Base-by-base conservation (phyloP, 1,139 yeast genomes). In the Saccharomyces hybrid region DNA sequence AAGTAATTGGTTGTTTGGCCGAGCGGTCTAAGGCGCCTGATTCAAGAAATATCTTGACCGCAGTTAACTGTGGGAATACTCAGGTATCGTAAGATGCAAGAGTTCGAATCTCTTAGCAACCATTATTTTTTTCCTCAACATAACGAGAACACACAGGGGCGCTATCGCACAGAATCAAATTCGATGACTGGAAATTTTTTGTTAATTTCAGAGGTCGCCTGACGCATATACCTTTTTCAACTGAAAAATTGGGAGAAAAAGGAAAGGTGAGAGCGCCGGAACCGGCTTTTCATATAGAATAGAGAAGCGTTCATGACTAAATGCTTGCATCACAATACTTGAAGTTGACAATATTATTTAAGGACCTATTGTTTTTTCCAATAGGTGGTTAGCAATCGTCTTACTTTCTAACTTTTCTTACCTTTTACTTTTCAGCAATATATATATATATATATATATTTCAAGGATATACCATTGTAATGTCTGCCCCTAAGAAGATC, bases 401-500 rank as follows among this genome's bases (percentile, higher is more conserved):
- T 3, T 9, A 16, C 2, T 8, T 8, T 38, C 44, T 38, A 16
- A 8, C 4, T 8, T 16, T 16, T 38, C 38, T 32, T 32, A 8
- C 38, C n/a, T 32, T 32, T n/a, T 32, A 7, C 8, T 6, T 7
- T n/a, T 2, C 38, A 5, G 8, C 14, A 32, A n/a, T 7, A 32
- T n/a, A 32, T 32, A 32, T n/a, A 32, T 32, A 32, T 32, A 38
- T 16, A 16, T 16, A 38, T 16, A 47, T 20, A 20, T 20, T 20
- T 25, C 44, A 47, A 51, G 53, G n/a, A 2, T 38, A 9, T 16
- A 38, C n/a, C 20, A 38, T 16, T 38, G 7, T 38, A 11, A 50
- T 51, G 51, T 62, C 65, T 67, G 54, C 64, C 44, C 47, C 56
- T 28, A 89, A 88, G 72, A 87, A 80, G 55, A 83, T 93, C 64